Percentiles rank a stretch among this genome's conserved stretches.
Conservation (phyloP, 495 filamentous ascomycete genomes). For the Pyrenula massariospora region DNA sequence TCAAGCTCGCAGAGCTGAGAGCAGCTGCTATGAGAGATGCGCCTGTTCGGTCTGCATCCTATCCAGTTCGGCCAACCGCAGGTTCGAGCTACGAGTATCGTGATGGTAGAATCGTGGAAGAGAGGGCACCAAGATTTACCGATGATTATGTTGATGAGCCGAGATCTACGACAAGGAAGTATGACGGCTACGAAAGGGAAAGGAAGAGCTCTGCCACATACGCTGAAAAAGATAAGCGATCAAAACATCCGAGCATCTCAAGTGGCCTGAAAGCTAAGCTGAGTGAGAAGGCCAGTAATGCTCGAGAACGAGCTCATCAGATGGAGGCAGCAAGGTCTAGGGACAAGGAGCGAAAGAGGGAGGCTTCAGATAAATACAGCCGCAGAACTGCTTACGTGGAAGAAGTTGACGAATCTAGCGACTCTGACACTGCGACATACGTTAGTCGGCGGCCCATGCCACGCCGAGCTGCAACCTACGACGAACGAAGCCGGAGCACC, state of each 20-base stretch:
- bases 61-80: constrained; percentile 9
- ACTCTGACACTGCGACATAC: constrained; percentile 11
- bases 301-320: constrained; percentile 15
- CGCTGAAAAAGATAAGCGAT: neutral
- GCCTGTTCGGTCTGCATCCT: constrained; percentile 12
- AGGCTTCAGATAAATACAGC: constrained; percentile 32
- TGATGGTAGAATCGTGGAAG: constrained; percentile 33
- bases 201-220: constrained; percentile 23
- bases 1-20: constrained; percentile 48
- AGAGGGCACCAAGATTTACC: constrained; percentile 20
- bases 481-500: constrained; percentile 4
- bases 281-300: constrained; percentile 15
- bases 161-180: constrained; percentile 26
- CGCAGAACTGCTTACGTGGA: constrained; percentile 15
- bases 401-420: constrained; percentile 19
- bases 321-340: constrained; percentile 26
- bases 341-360: constrained; percentile 39
- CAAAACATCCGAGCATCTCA: constrained; percentile 5
- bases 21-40: constrained; percentile 34
- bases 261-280: constrained; percentile 8
- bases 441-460: constrained; percentile 6
- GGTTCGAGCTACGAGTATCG: constrained; percentile 29
- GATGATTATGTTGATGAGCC: constrained; percentile 23
- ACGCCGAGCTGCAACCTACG: constrained; percentile 7
- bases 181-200: constrained; percentile 29